Base-by-base conservation (phyloP, 192 early-diverging fungal species). In the Podila clonocystis region DNA sequence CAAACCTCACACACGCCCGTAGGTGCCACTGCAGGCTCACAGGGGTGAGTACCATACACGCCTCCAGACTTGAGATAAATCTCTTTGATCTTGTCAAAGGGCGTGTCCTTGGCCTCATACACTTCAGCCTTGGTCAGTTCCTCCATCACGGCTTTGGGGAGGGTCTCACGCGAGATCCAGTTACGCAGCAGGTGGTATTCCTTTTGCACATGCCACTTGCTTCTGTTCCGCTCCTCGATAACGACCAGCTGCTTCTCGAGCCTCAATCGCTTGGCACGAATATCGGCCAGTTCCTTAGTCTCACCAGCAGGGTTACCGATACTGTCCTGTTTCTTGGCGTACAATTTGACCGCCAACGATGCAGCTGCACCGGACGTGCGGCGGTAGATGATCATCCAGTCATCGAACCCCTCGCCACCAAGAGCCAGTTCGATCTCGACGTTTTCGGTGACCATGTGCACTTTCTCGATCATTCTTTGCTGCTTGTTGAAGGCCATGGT, bases 401-500 rank as follows among this genome's bases (percentile, higher is more conserved):
- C 8, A 12, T 55, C 22, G 50, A 20, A 55, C 0, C 50, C 22
- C 19, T 22, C 22, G 15, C 50, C 50, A 55, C 50, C 50, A 5
- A 55, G n/a, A 5, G 19, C 20, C 9, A 3, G 15, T 4, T 22
- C 50, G 50, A 55, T 55, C 15, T 55, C 50, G 50, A 55, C 50
- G 22, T 55, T 55, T 15, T 55, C 50, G 22, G 12, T 1, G 19
- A 55, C n/a, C 6, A 55, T 55, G 22, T 22, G 50, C 0, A 55
- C 50, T 20, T 55, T 20, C 50, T 55, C 50, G n/a, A 55, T 5
- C 4, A 6, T 22, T n/a, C 50, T 20, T 20, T 20, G 50, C 22
- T 55, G 50, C 50, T 55, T 55, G n/a, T 55, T 24, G 22, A 55
- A 55, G 50, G 50, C 22, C 50, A 55, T 55, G 50, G n/a, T 55